phyloP scores from a whole-genome alignment of 768 basidiomycete genomes.

The Trametes gibbosa region DNA sequence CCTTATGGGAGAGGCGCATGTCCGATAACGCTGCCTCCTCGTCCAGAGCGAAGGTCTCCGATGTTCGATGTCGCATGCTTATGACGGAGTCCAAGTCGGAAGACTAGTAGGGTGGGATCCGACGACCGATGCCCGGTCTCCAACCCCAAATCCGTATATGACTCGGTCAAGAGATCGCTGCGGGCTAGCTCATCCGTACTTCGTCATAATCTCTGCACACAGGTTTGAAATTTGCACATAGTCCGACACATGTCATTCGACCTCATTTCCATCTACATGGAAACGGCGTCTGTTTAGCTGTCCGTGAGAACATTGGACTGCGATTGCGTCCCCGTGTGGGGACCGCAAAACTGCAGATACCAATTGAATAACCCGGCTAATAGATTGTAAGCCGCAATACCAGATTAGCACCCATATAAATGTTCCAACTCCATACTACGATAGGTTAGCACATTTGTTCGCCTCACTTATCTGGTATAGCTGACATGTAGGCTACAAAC shows the following conservation, averaged over 20 bases:
- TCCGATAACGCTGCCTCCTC: no score
- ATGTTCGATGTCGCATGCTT: no score
- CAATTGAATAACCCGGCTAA: not conserved
- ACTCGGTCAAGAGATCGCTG: no score
- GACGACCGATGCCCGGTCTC: no score
- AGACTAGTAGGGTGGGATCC: no score
- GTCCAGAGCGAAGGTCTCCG: no score
- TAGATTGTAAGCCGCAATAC: not conserved
- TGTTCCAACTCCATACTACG: not conserved
- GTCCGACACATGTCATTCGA: no score
- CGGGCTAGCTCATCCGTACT: not conserved
- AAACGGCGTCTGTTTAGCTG: not conserved
- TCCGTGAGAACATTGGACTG: not conserved
- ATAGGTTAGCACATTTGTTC: not conserved
- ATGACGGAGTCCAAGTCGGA: no score
- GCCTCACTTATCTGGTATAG: not conserved
- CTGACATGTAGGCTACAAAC: constrained; percentile 2
- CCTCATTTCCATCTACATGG: not conserved
- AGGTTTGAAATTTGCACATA: no score
- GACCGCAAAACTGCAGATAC: no score
- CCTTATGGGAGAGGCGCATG: no score
- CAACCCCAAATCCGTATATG: no score
- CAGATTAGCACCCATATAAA: not conserved
- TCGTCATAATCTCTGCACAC: not conserved
- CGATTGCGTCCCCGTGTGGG: not conserved